Evolutionary conservation across 2,329 filamentous ascomycete species (phyloP).

Genomic region (Neopestalotiopsis sp.): DNA sequence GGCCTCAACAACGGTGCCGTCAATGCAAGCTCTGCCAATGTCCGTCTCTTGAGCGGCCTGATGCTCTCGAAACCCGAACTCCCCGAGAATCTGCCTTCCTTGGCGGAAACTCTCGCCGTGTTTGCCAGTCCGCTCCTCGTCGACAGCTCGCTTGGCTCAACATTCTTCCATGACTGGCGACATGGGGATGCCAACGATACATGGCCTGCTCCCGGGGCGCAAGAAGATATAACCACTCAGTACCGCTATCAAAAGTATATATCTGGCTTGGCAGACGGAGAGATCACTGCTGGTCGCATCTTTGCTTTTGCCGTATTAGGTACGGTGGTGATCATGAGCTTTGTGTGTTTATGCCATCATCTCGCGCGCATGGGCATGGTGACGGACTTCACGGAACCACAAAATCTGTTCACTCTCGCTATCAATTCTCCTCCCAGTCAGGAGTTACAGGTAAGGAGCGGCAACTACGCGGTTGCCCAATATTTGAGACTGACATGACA

Average conservation of each 20-base stretch:
- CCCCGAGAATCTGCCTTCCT: constrained; percentile 54
- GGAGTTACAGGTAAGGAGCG: constrained; percentile 8
- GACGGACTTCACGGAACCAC: constrained; percentile 12
- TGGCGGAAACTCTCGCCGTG: constrained; percentile 65
- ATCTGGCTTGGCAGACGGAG: background rate
- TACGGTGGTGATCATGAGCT: background rate
- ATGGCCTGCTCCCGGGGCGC: background rate
- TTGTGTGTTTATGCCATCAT: background rate
- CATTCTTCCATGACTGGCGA: constrained; percentile 42
- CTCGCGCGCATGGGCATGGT: background rate
- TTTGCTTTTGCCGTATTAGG: background rate
- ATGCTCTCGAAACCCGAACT: constrained; percentile 33
- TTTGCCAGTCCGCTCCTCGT: constrained; percentile 63
- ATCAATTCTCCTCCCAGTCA: constrained; percentile 14
- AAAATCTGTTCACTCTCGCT: constrained; percentile 6
- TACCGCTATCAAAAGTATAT: background rate
- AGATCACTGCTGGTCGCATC: background rate
- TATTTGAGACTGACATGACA: background rate
- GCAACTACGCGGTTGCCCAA: too few species aligned
- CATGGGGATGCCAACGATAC: background rate
- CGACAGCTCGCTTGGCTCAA: constrained; percentile 52
- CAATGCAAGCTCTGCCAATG: constrained; percentile 48
- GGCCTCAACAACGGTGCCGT: constrained; percentile 48
- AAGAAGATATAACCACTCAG: background rate
- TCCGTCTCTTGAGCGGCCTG: constrained; percentile 49